These are phyloP conservation scores for Fragilariopsis cylindrus DNA, from an alignment of 108 stramenopile genomes.

Conservation along the genomic window DNA sequence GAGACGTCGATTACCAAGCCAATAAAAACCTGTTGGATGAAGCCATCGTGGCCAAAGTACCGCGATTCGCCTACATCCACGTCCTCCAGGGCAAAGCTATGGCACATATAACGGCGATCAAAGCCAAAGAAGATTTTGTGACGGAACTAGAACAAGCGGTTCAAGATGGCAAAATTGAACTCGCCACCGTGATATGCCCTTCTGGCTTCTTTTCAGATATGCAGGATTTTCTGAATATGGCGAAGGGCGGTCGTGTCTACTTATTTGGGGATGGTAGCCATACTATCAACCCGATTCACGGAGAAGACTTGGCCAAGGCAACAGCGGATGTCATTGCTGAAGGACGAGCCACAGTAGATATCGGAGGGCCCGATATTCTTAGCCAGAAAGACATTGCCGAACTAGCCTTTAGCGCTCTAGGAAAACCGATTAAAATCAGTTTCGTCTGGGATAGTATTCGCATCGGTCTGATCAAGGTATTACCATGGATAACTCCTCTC, in stretches of 20 bases:
- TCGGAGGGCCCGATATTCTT: slow-evolving; percentile 22
- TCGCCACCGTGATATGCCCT: slow-evolving; percentile 1
- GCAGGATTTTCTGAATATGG: slow-evolving; percentile 21
- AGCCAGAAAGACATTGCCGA: slow-evolving; percentile 21
- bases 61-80: slow-evolving; percentile 4
- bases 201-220: slow-evolving; percentile 24
- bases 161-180: background rate
- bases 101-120: background rate
- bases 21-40: slow-evolving; percentile 22
- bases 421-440: slow-evolving; percentile 2
- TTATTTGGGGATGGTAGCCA: slow-evolving; percentile 22
- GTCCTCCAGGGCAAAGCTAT: slow-evolving; percentile 2
- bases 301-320: slow-evolving; percentile 12
- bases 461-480: background rate
- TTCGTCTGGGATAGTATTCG: slow-evolving; percentile 1
- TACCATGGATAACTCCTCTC: background rate
- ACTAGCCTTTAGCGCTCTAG: slow-evolving; percentile 3
- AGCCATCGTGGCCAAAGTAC: slow-evolving; percentile 7
- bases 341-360: background rate
- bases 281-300: slow-evolving; percentile 19
- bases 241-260: slow-evolving; percentile 14
- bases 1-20: slow-evolving; percentile 22
- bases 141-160: background rate
- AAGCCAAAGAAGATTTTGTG: background rate
- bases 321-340: slow-evolving; percentile 5